These are phyloP conservation scores for Haematococcus lacustris DNA, from an alignment of 139 green algal species.

Conservation along the genomic window DNA sequence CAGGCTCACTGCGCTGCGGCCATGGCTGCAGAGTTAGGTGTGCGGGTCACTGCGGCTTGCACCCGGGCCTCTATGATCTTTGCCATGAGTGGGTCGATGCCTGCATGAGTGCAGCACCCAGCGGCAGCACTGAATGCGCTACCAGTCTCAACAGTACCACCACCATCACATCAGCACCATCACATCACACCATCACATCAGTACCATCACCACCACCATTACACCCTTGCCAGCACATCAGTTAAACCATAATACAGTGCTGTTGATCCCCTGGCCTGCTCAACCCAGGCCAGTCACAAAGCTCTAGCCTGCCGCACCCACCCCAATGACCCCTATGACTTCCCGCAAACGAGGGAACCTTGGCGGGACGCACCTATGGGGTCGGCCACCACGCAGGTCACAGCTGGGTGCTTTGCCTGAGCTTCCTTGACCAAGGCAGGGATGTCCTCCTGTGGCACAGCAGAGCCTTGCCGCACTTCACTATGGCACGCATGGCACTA, in stretches of 20 bases:
- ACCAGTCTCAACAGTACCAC: background rate
- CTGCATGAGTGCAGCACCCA: slow-evolving; percentile 14
- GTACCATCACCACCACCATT: background rate
- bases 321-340: no score
- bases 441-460: slow-evolving; percentile 59
- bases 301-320: no score
- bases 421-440: slow-evolving; percentile 66
- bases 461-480: background rate
- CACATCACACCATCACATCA: no score
- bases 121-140: background rate
- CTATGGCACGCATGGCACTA: background rate
- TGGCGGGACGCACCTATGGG: slow-evolving; percentile 72
- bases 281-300: background rate
- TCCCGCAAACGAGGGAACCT: no score
- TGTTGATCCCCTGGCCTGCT: background rate
- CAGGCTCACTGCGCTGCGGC: no score
- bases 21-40: no score
- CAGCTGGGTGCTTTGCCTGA: slow-evolving; percentile 18
- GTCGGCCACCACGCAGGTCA: slow-evolving; percentile 60
- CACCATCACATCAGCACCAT: background rate
- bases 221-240: no score
- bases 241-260: no score
- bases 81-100: slow-evolving; percentile 63
- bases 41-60: slow-evolving; percentile 8
- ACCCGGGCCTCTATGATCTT: slow-evolving; percentile 65